A percentile compares a stretch with the other conserved stretches of the same genome.
Evolutionary conservation across 1,284 basidiomycete species (phyloP).

Genomic region (Chondrostereum purpureum): DNA sequence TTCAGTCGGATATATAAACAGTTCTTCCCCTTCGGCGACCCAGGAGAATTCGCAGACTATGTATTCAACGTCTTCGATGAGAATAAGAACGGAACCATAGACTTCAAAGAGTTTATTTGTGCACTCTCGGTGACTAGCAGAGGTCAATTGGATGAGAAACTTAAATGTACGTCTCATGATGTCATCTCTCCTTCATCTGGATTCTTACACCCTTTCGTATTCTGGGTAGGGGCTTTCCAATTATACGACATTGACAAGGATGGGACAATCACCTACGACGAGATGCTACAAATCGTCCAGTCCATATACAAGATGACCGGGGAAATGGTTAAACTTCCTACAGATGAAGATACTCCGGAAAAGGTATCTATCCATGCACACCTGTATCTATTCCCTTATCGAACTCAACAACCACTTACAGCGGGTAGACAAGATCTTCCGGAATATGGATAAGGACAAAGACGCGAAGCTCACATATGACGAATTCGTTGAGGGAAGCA

Average conservation of each 20-base stretch:
- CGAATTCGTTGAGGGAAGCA: slow-evolving; percentile 95
- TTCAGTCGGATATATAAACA: slow-evolving; percentile 99
- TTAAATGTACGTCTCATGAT: slow-evolving; percentile 72
- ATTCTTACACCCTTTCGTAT: slow-evolving; percentile 14
- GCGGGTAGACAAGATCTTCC: slow-evolving; percentile 96
- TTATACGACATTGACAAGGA: slow-evolving; percentile 99
- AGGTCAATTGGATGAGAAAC: slow-evolving; percentile 94
- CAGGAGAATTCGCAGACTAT: slow-evolving; percentile 94
- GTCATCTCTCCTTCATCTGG: slow-evolving; percentile 9
- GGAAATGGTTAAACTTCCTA: slow-evolving; percentile 96
- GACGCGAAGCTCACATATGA: slow-evolving; percentile 87
- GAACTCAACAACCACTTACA: slow-evolving; percentile 26
- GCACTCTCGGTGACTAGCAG: slow-evolving; percentile 93
- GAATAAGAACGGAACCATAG: slow-evolving; percentile 93
- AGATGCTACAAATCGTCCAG: slow-evolving; percentile 96
- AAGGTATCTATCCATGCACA: slow-evolving; percentile 52
- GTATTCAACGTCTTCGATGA: slow-evolving; percentile 98
- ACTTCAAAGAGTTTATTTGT: slow-evolving; percentile 99
- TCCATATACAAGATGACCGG: slow-evolving; percentile 99
- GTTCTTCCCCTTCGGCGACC: slow-evolving; percentile 99
- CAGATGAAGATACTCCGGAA: slow-evolving; percentile 98
- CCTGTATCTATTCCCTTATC: slow-evolving; percentile 8
- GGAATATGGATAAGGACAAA: slow-evolving; percentile 89
- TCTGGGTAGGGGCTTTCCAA: slow-evolving; percentile 90
- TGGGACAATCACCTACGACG: slow-evolving; percentile 94